Conservation (phyloP, 495 filamentous ascomycete genomes). For the Trichoderma parareesei region DNA sequence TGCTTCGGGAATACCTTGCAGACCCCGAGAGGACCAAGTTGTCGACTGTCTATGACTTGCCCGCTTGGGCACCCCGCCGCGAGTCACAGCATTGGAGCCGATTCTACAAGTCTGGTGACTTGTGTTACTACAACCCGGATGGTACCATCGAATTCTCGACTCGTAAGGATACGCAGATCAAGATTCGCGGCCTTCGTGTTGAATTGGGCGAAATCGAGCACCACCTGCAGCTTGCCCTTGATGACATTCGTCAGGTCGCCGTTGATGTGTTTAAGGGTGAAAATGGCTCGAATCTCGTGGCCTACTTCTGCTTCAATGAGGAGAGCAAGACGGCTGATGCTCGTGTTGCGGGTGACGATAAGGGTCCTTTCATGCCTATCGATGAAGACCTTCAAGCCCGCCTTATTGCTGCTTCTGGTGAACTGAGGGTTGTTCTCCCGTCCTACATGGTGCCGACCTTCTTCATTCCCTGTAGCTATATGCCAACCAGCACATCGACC, state of each 20-base stretch:
- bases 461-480: constrained; percentile 11
- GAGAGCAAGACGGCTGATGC: constrained; percentile 4
- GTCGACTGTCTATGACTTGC: constrained; percentile 11
- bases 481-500: constrained; percentile 24
- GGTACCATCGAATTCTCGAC: constrained; percentile 15
- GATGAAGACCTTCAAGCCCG: constrained; percentile 19
- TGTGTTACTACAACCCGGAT: constrained; percentile 35
- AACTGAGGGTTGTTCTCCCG: constrained; percentile 60
- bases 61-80: constrained; percentile 11
- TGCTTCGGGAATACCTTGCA: constrained; percentile 34
- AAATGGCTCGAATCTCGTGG: constrained; percentile 25
- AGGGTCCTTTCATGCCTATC: background rate
- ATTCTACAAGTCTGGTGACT: constrained; percentile 38
- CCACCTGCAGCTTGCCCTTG: constrained; percentile 16
- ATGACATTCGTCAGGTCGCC: constrained; percentile 5
- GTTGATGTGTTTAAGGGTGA: constrained; percentile 17
- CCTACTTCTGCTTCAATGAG: constrained; percentile 13
- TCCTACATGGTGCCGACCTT: constrained; percentile 18
- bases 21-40: constrained; percentile 10
- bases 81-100: constrained; percentile 22
- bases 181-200: constrained; percentile 32
- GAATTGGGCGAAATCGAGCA: constrained; percentile 33
- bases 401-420: constrained; percentile 75
- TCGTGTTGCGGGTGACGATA: background rate
- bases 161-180: constrained; percentile 29